These are phyloP conservation scores for Plasmodium gonderi DNA, from an alignment of 169 alveolate species.

Conservation along the genomic window DNA sequence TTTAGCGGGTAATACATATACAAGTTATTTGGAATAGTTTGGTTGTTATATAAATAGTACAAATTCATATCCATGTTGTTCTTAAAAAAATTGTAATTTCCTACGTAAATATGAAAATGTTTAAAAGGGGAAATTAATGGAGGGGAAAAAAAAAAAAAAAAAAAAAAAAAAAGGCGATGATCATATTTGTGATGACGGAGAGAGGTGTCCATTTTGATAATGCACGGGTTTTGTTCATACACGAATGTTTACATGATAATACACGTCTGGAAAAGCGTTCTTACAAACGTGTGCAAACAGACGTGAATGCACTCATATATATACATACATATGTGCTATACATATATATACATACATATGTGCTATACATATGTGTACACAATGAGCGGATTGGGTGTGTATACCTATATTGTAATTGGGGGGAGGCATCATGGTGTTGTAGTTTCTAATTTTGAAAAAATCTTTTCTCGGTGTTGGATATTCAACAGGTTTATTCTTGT, in stretches of 20 bases:
- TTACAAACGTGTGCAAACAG: too few species aligned
- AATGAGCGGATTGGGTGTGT: not conserved
- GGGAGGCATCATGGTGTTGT: not conserved
- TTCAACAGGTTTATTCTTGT: slow-evolving; percentile 23
- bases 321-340: not conserved
- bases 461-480: slow-evolving; percentile 16
- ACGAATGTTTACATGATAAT: too few species aligned
- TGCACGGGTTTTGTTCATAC: not conserved
- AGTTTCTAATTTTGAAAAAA: slow-evolving; percentile 21
- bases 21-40: slow-evolving; percentile 6
- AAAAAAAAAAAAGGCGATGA: not conserved
- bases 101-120: not conserved
- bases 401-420: slow-evolving; percentile 32
- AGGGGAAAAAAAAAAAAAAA: not conserved
- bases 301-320: not conserved
- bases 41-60: slow-evolving; percentile 46
- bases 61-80: slow-evolving; percentile 52
- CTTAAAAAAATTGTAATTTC: slow-evolving; percentile 46
- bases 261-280: too few species aligned
- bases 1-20: slow-evolving; percentile 39
- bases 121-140: not conserved
- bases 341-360: not conserved
- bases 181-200: too few species aligned
- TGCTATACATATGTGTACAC: not conserved
- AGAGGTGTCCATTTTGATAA: not conserved